Percentiles rank a stretch among this genome's conserved stretches.
Conservation (phyloP, 306 rosid species). For the Fragaria ananassa region DNA sequence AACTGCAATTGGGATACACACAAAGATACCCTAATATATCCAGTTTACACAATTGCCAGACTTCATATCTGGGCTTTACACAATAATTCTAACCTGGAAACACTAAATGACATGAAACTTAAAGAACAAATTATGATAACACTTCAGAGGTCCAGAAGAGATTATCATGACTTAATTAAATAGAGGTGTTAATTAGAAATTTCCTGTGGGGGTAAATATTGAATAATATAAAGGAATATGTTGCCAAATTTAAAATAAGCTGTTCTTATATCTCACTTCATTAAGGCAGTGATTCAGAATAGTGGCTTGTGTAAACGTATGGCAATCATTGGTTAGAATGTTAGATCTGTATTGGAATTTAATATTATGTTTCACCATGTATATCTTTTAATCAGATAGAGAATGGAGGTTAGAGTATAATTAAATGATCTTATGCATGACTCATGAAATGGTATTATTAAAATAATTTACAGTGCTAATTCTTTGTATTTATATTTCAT, state of each 20-base stretch:
- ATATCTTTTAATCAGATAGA: not conserved
- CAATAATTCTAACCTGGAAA: not conserved
- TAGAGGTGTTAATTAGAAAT: not conserved
- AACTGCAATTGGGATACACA: not conserved
- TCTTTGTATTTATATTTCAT: not conserved
- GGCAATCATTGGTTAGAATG: not conserved
- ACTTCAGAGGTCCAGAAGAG: not conserved
- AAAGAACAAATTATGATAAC: not conserved
- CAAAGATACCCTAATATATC: not conserved
- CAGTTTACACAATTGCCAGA: not conserved
- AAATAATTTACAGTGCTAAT: not conserved
- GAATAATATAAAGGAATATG: not conserved
- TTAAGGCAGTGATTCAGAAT: not conserved
- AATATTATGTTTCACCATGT: not conserved
- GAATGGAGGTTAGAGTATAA: not conserved
- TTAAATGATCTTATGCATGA: not conserved
- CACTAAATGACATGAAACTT: not conserved
- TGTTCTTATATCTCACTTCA: not conserved
- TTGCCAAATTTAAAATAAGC: not conserved
- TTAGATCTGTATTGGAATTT: not conserved
- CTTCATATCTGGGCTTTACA: not conserved
- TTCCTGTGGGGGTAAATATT: not conserved
- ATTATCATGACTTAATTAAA: not conserved
- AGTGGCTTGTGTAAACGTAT: conserved; percentile 1
- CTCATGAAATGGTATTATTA: not conserved